Base-by-base conservation (phyloP, 805 yeast species). In the Scheffersomyces ergatensis region DNA sequence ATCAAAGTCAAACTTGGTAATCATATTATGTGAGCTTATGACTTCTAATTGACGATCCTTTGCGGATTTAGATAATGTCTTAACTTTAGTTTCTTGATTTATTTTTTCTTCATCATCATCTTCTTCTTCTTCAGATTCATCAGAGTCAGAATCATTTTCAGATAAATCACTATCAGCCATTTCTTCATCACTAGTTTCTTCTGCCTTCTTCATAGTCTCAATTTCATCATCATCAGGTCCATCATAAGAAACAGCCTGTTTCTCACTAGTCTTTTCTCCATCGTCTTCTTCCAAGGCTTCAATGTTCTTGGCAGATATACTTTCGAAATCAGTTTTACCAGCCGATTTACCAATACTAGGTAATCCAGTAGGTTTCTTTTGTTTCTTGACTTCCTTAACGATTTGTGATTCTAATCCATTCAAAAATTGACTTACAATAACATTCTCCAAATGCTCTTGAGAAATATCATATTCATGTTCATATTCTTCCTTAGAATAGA, bases 161-260 rank as follows among this genome's bases (percentile, higher is more conserved):
- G 57, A 51, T 9, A 46, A 54, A 7, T 54, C 41, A 15, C 46
- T 52, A 32, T 68, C 69, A 7, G 59, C 58, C 53, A 72, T 77
- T 39, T 78, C 84, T 53, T 83, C 93, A 48, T 81, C 89, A 43
- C 83, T 81, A 31, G 90, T 80, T 53, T 83, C 78, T 62, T 85
- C 92, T 37, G 86, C 95, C 55, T 76, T 77, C 65, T 82, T 82
- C 90, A 88, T 86, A 38, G 87, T 86, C 60, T 89, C 97, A 45
- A 87, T 71, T 58, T 90, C 97, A 23, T 89, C 98, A 47, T 90
- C 97, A 65, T 90, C 98, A 25, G 97, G 96, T 13, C 81, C 96
- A 48, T 90, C 98, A 53, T 89, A 89, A 2, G 97, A 89, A 30
- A 86, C 92, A 14, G 95, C 82, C 67, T 90, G 96, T 53, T 89